These are phyloP conservation scores for Fraxinus anomala DNA, from an alignment of 257 asterid genomes.

Conservation along the genomic window DNA sequence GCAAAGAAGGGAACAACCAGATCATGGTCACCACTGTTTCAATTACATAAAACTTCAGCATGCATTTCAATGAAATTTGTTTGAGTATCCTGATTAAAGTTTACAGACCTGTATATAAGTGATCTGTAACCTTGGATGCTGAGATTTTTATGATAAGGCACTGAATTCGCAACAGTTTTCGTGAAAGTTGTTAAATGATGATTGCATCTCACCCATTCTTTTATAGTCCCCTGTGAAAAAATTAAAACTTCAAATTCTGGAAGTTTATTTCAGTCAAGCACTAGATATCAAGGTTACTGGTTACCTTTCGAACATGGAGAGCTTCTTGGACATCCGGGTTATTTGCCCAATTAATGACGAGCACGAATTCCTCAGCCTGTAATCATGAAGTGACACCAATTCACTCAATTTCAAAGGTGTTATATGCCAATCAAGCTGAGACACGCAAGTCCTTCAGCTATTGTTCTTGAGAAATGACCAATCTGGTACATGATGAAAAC, in stretches of 20 bases:
- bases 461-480: background rate
- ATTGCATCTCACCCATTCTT: conserved; percentile 33
- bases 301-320: conserved; percentile 41
- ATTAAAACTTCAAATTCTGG: background rate
- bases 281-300: background rate
- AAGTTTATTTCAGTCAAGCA: conserved; percentile 24
- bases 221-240: conserved; percentile 22
- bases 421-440: background rate
- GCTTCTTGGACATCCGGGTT: conserved; percentile 39
- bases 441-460: background rate
- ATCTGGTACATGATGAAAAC: background rate
- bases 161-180: background rate
- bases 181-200: conserved; percentile 17
- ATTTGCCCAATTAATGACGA: conserved; percentile 40
- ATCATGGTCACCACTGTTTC: conserved; percentile 54
- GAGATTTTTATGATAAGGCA: conserved; percentile 31
- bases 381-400: background rate
- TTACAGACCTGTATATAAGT: conserved; percentile 37
- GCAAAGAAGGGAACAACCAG: conserved; percentile 35
- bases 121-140: conserved; percentile 37
- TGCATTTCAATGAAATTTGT: background rate
- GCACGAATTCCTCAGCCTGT: conserved; percentile 32
- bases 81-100: background rate
- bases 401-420: background rate
- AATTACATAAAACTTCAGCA: background rate